These are phyloP conservation scores for Mycena rebaudengoi DNA, from an alignment of 768 basidiomycete species.

Conservation along the genomic window DNA sequence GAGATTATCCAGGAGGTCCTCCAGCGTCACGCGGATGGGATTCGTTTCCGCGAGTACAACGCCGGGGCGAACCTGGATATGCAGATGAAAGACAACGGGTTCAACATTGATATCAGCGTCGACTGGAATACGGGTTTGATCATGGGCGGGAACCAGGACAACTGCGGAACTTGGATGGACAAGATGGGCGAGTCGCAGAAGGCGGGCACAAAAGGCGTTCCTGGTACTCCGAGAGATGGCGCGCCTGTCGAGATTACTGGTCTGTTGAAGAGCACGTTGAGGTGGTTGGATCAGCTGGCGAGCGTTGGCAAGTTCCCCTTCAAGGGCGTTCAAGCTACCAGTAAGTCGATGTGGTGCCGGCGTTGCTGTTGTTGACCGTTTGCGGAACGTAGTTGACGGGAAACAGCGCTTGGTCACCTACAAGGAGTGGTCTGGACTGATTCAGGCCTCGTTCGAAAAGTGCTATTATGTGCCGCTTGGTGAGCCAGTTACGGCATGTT, in stretches of 20 bases:
- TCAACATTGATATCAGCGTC: conserved; percentile 92
- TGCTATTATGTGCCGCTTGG: conserved; percentile 89
- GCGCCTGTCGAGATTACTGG: conserved; percentile 97
- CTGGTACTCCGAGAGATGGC: conserved; percentile 96
- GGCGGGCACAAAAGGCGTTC: conserved; percentile 93
- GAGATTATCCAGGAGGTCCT: conserved; percentile 97
- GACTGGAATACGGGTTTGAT: conserved; percentile 96
- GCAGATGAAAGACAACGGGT: conserved; percentile 95
- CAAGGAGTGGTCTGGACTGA: conserved; percentile 86
- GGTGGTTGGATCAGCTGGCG: conserved; percentile 84
- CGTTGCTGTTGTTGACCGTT: not conserved
- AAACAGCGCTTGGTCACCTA: conserved; percentile 79
- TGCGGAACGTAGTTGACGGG: conserved; percentile 73
- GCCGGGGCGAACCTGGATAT: conserved; percentile 96
- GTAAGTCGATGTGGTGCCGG: conserved; percentile 56
- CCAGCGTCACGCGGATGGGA: conserved; percentile 92
- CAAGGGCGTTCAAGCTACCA: conserved; percentile 82
- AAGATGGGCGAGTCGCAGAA: conserved; percentile 96
- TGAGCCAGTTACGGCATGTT: conserved; percentile 49
- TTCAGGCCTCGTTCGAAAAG: conserved; percentile 89
- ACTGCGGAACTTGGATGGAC: conserved; percentile 98
- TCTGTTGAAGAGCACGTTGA: conserved; percentile 88
- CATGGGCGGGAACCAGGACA: conserved; percentile 83
- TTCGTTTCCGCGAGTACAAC: conserved; percentile 94
- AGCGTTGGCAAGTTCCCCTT: conserved; percentile 81